These are phyloP conservation scores for Sporothrix globosa DNA, from an alignment of 2,329 filamentous ascomycete species.

Conservation along the genomic window DNA sequence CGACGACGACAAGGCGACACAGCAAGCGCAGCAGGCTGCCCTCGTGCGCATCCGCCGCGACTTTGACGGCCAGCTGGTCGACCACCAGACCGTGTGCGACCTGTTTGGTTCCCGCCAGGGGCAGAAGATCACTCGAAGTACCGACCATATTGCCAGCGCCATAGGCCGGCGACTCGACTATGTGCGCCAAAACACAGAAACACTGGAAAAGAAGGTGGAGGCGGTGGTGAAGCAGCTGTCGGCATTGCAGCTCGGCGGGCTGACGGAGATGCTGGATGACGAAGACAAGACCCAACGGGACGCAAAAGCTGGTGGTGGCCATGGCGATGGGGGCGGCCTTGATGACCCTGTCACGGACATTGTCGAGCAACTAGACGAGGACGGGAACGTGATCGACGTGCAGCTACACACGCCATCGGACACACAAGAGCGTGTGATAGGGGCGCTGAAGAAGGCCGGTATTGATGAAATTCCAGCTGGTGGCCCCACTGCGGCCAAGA, in stretches of 20 bases:
- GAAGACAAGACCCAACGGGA: slow-evolving; percentile 61
- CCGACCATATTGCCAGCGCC: slow-evolving; percentile 66
- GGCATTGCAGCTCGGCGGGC: slow-evolving; percentile 61
- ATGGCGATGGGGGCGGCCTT: slow-evolving; percentile 64
- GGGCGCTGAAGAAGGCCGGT: slow-evolving; percentile 77
- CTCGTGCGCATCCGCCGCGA: slow-evolving; percentile 61
- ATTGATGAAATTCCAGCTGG: slow-evolving; percentile 48
- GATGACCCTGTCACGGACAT: slow-evolving; percentile 86
- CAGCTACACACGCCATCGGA: slow-evolving; percentile 69
- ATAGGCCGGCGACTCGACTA: slow-evolving; percentile 83
- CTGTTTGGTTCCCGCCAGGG: slow-evolving; percentile 50
- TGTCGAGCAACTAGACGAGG: slow-evolving; percentile 85
- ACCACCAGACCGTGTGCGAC: slow-evolving; percentile 58
- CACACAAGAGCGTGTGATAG: slow-evolving; percentile 66
- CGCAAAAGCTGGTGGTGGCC: slow-evolving; percentile 53
- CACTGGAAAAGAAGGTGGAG: slow-evolving; percentile 72
- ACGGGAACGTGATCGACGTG: slow-evolving; percentile 78
- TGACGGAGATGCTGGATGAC: slow-evolving; percentile 46
- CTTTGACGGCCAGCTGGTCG: slow-evolving; percentile 67
- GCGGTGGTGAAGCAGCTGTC: slow-evolving; percentile 70
- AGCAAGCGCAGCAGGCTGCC: slow-evolving; percentile 48
- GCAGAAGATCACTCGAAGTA: slow-evolving; percentile 49
- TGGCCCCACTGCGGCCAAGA: slow-evolving; percentile 5
- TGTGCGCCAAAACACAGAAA: slow-evolving; percentile 77
- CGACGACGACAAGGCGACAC: slow-evolving; percentile 41